These are phyloP conservation scores for Leccinum imitatum DNA, from an alignment of 768 basidiomycete genomes.

Conservation along the genomic window DNA sequence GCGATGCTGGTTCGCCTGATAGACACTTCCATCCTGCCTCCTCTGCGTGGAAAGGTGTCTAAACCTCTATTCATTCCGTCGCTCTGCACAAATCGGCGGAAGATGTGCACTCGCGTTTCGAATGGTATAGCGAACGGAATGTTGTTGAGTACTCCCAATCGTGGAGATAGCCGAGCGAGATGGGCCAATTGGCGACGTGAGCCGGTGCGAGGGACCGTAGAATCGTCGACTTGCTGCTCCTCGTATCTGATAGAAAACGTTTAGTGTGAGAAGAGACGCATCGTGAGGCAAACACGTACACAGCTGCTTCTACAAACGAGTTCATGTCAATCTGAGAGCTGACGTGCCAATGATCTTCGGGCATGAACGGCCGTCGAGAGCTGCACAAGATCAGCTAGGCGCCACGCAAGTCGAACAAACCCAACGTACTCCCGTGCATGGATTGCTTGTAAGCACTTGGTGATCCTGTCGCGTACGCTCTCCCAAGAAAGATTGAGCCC, in stretches of 20 bases:
- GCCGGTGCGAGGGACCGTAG: constrained; percentile 30
- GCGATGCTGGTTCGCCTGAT: constrained; percentile 72
- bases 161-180: constrained; percentile 58
- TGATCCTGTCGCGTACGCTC: constrained; percentile 70
- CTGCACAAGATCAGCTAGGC: constrained; percentile 39
- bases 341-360: constrained; percentile 82
- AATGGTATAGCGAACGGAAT: constrained; percentile 96
- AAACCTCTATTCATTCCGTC: constrained; percentile 41
- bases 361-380: constrained; percentile 81
- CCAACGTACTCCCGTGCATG: constrained; percentile 82
- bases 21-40: constrained; percentile 24
- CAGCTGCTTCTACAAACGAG: constrained; percentile 84
- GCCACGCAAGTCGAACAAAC: not conserved
- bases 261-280: constrained; percentile 1
- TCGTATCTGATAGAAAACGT: constrained; percentile 49
- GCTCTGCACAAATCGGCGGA: constrained; percentile 76
- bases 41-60: constrained; percentile 16
- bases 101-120: constrained; percentile 85
- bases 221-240: constrained; percentile 51
- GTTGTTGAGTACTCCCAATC: constrained; percentile 89
- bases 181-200: constrained; percentile 71
- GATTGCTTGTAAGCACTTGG: constrained; percentile 74
- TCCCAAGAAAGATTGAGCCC: constrained; percentile 54
- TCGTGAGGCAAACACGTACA: constrained; percentile 44
- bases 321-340: constrained; percentile 55